Evolutionary conservation across 805 yeast genomes (phyloP), one percentile per base, ranked within the genome.

Genomic region (Metahyphopichia silvanorum): DNA sequence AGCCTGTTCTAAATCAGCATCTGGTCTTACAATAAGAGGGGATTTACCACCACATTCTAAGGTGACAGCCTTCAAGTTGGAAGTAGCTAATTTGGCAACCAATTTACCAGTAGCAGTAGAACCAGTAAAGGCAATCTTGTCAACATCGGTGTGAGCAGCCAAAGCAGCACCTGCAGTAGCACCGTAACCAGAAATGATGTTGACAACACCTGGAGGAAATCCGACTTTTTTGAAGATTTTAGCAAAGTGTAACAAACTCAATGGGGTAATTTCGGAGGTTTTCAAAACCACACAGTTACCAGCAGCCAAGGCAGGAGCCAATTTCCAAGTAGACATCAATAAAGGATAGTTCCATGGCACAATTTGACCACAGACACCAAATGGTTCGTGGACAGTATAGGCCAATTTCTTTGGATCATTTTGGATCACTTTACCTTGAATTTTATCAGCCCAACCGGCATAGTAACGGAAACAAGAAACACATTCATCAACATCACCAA

Each of bases 221-320:
- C 88, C 91, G 10, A 83, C 87, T 43, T 74, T 66, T 46, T 65
- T 63, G 47, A 77, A 76, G 33, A 77, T 57, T 16, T 63, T 62
- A 23, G 83, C 87, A 38, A 82, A 66, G 44, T 70, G 65, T 43
- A 83, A 71, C 43, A 81, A 65, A 16, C 87, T 76, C 46, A 84
- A 67, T 9, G 93, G 93, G 5, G 91, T 82, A 44, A 79, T 63
- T 60, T 85, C 93, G 35, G 87, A 80, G 3, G 86, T 72, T 58
- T 84, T 84, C 55, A 84, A 71, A 27, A 84, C 77, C 28, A 82
- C 73, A 10, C 77, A 71, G 58, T 85, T 83, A 34, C 93, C 93
- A 33, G 86, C 81, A 25, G 89, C 87, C 42, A 84, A 61, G 7
- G 94, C 93, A 15, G 91, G 91, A 17, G 84, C 86, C 50, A 84